Conservation (phyloP, 2,329 filamentous ascomycete species). For the Coleophoma crateriformis region DNA sequence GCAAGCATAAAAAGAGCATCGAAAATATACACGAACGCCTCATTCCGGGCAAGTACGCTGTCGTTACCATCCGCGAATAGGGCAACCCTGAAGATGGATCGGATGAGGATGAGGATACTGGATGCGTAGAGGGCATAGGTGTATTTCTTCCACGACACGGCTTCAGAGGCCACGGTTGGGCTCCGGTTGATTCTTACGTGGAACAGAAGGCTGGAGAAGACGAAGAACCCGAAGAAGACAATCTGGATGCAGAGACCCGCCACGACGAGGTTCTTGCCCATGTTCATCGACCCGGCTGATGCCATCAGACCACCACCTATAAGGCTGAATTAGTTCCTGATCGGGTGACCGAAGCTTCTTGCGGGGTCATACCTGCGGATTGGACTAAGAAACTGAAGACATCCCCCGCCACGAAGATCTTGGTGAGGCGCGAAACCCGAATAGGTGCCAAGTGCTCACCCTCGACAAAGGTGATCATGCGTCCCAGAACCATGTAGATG, state of each 20-base stretch:
- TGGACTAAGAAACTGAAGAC: constrained; percentile 38
- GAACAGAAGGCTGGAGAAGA: constrained; percentile 35
- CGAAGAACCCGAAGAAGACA: constrained; percentile 42
- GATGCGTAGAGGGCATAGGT: constrained; percentile 32
- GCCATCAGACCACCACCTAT: constrained; percentile 22
- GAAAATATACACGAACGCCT: constrained; percentile 37
- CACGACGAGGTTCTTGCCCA: constrained; percentile 36
- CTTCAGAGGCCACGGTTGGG: constrained; percentile 18
- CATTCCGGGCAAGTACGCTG: constrained; percentile 33
- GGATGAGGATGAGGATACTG: constrained; percentile 34
- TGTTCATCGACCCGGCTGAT: constrained; percentile 16
- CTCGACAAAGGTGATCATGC: constrained; percentile 27
- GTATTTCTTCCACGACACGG: constrained; percentile 24
- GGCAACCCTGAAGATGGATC: constrained; percentile 36
- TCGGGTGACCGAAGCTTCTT: background rate
- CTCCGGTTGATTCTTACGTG: constrained; percentile 30
- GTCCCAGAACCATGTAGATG: constrained; percentile 34
- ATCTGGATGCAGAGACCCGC: constrained; percentile 43
- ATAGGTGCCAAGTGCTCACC: constrained; percentile 33
- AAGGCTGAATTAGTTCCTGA: constrained; percentile 20
- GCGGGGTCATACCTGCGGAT: background rate
- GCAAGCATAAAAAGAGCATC: constrained; percentile 35
- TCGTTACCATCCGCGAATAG: constrained; percentile 35
- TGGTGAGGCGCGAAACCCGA: constrained; percentile 33
- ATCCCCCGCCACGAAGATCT: constrained; percentile 39